A percentile compares a stretch with the other conserved stretches of the same genome.
phyloP scores from a whole-genome alignment of 2,329 filamentous ascomycete species.

The Colletotrichum endophyticum region DNA sequence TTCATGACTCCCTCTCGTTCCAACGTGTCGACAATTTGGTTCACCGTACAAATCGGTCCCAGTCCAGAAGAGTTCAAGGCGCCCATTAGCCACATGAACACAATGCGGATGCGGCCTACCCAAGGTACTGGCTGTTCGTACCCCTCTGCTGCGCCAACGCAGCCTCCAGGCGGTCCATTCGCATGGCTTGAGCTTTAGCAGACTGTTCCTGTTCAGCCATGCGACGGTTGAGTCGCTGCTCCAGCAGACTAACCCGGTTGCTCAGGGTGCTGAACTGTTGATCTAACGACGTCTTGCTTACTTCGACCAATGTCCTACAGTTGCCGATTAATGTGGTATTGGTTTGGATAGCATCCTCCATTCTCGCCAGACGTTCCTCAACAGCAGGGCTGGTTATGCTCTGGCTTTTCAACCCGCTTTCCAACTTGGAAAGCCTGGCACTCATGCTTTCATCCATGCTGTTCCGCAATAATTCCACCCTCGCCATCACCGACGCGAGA shows the following conservation, averaged over 20 bases:
- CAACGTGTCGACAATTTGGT: background rate
- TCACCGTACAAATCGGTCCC: background rate
- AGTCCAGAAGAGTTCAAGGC: background rate
- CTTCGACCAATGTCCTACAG: slow-evolving; percentile 9
- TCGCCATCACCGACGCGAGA: background rate
- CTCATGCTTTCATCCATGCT: background rate
- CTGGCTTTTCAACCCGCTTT: background rate
- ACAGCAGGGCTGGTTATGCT: background rate
- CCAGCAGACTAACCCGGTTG: background rate
- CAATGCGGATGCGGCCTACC: background rate
- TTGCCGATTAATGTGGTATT: background rate
- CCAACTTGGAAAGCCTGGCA: background rate
- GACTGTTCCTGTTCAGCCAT: background rate
- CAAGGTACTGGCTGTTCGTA: background rate
- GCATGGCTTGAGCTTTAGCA: background rate
- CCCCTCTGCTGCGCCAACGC: background rate
- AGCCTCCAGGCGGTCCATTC: background rate
- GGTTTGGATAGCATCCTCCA: background rate
- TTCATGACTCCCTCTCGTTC: background rate
- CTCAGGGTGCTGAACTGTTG: background rate
- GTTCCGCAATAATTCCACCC: background rate
- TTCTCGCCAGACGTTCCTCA: background rate
- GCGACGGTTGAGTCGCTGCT: background rate
- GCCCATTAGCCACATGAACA: background rate
- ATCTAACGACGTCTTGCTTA: background rate